Percentiles rank a stretch among this genome's conserved stretches.
phyloP scores from a whole-genome alignment of 306 rosid genomes.

The Ammopiptanthus mongolicus region DNA sequence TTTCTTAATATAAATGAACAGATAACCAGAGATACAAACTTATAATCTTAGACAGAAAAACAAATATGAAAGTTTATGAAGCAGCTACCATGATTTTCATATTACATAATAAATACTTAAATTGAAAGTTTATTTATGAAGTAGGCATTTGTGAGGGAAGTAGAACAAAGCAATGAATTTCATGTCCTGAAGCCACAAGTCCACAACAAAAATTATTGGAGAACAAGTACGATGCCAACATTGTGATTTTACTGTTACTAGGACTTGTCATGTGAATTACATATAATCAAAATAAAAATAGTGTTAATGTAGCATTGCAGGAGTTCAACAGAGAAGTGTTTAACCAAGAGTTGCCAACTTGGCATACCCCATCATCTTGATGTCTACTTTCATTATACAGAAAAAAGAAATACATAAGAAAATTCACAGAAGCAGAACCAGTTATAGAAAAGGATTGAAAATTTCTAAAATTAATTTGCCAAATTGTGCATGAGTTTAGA shows the following conservation, averaged over 20 bases:
- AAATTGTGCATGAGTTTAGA: background rate
- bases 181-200: background rate
- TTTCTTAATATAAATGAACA: background rate
- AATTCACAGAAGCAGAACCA: background rate
- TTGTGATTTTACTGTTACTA: background rate
- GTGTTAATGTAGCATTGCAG: too few species aligned
- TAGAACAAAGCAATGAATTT: background rate
- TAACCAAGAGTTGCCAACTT: background rate
- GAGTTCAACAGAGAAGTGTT: background rate
- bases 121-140: background rate
- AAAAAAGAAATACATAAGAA: too few species aligned
- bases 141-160: background rate
- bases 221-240: background rate
- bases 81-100: background rate
- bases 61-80: background rate
- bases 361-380: background rate
- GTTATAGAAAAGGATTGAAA: background rate
- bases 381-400: background rate
- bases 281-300: too few species aligned
- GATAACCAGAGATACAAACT: background rate
- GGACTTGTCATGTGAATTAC: background rate
- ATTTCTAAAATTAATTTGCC: background rate
- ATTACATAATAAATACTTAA: background rate
- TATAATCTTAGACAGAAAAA: background rate
- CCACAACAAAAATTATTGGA: background rate